Evolutionary conservation across 1,284 basidiomycete genomes (phyloP).

Genomic region (Prillingera fragicola): DNA sequence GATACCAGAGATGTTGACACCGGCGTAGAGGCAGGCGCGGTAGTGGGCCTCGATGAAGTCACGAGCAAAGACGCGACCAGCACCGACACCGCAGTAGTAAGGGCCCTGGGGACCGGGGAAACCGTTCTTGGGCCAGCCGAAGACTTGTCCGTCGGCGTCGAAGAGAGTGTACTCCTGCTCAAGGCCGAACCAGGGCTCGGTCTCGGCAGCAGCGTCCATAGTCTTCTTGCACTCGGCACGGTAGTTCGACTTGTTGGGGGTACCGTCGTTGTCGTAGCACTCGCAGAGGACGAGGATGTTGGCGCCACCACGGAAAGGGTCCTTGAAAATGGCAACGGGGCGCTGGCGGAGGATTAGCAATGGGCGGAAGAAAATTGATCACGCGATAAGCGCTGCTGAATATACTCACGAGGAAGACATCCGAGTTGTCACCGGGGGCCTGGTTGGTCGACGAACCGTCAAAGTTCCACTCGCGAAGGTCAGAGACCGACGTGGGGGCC

Average conservation of each 20-base stretch:
- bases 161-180: constrained; percentile 99
- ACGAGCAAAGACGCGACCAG: constrained; percentile 93
- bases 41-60: constrained; percentile 99
- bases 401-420: constrained; percentile 72
- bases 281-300: constrained; percentile 96
- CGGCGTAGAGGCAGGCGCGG: constrained; percentile 82
- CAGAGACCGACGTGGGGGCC: constrained; percentile 39
- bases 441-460: constrained; percentile 97
- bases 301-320: constrained; percentile 97
- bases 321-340: constrained; percentile 94
- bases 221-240: constrained; percentile 84
- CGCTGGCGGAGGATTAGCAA: constrained; percentile 49
- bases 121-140: constrained; percentile 96
- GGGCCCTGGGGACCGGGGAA: constrained; percentile 99
- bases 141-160: constrained; percentile 83
- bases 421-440: constrained; percentile 90
- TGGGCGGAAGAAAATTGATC: background rate
- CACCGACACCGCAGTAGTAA: constrained; percentile 99
- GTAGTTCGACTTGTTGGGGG: constrained; percentile 95
- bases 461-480: constrained; percentile 90
- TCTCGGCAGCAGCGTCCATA: constrained; percentile 80
- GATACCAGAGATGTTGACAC: constrained; percentile 98
- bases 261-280: constrained; percentile 98
- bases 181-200: constrained; percentile 92
- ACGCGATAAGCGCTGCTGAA: no score